phyloP scores from a whole-genome alignment of 2,329 filamentous ascomycete genomes.

The Tolypocladium guangdongense region DNA sequence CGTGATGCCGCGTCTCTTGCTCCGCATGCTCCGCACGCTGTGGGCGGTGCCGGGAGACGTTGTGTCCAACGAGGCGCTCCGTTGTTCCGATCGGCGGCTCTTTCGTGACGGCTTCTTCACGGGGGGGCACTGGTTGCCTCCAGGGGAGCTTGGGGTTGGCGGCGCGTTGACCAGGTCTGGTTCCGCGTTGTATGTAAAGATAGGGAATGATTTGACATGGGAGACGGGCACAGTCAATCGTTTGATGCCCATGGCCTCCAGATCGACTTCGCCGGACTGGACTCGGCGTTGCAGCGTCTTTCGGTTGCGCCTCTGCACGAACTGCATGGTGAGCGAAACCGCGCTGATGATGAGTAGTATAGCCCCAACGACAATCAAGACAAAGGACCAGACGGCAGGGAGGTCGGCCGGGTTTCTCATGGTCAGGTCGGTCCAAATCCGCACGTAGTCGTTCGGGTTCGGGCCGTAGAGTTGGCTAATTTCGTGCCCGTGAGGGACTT shows the following conservation, averaged over 20 bases:
- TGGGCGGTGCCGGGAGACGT: slow-evolving; percentile 8
- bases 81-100: slow-evolving; percentile 18
- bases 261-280: slow-evolving; percentile 66
- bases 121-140: slow-evolving; percentile 15
- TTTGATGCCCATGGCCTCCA: slow-evolving; percentile 79
- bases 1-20: slow-evolving; percentile 25
- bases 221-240: slow-evolving; percentile 64
- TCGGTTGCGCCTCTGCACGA: slow-evolving; percentile 62
- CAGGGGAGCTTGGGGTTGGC: slow-evolving; percentile 22
- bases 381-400: slow-evolving; percentile 73
- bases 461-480: slow-evolving; percentile 44
- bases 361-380: slow-evolving; percentile 59
- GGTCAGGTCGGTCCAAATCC: slow-evolving; percentile 46
- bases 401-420: slow-evolving; percentile 38
- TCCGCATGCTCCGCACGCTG: slow-evolving; percentile 19
- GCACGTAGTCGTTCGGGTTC: slow-evolving; percentile 46
- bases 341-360: slow-evolving; percentile 55
- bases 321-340: slow-evolving; percentile 65
- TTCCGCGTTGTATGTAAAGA: slow-evolving; percentile 63
- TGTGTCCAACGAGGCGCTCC: slow-evolving; percentile 16
- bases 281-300: slow-evolving; percentile 59
- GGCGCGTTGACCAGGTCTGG: slow-evolving; percentile 27
- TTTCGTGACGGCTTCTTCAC: slow-evolving; percentile 18
- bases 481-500: slow-evolving; percentile 46
- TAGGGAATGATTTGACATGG: slow-evolving; percentile 62